Evolutionary conservation across 192 early-diverging fungal genomes (phyloP).

Genomic region (Globomyces pollinis-pini): DNA sequence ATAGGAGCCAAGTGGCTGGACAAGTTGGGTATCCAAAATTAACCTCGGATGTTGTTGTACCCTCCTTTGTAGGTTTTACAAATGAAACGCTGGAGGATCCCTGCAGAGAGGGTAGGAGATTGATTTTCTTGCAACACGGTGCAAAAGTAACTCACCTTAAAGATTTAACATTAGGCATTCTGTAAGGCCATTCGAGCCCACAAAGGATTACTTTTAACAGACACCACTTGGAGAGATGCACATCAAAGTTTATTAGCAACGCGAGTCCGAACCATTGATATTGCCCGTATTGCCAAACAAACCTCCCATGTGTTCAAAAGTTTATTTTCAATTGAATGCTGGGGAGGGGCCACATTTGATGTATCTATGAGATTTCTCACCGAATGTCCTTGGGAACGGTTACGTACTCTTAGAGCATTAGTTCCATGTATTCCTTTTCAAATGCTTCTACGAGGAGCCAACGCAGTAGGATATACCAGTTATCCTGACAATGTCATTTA

Average conservation of each 20-base stretch:
- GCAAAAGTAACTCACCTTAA: too few relatives aligned
- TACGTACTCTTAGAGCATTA: slow-evolving; percentile 70
- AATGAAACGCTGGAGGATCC: slow-evolving; percentile 35
- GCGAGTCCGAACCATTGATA: slow-evolving; percentile 90
- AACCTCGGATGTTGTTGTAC: slow-evolving; percentile 58
- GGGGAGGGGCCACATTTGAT: slow-evolving; percentile 98
- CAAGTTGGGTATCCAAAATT: slow-evolving; percentile 58
- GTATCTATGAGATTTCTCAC: slow-evolving; percentile 93
- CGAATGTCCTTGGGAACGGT: slow-evolving; percentile 95
- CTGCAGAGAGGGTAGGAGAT: slow-evolving; percentile 77
- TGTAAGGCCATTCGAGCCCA: slow-evolving; percentile 84
- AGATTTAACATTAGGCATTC: too few relatives aligned
- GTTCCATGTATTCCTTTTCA: slow-evolving; percentile 97
- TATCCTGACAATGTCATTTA: slow-evolving; percentile 97
- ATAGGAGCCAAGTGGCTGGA: slow-evolving; percentile 81
- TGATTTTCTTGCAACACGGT: slow-evolving; percentile 75
- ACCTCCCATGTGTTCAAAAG: slow-evolving; percentile 83
- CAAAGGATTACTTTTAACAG: slow-evolving; percentile 83
- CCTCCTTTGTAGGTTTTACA: slow-evolving; percentile 40
- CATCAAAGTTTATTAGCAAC: slow-evolving; percentile 95
- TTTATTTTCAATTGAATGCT: slow-evolving; percentile 90
- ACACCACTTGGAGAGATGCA: slow-evolving; percentile 93
- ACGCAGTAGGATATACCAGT: slow-evolving; percentile 94
- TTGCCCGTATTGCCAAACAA: slow-evolving; percentile 77
- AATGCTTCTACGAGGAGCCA: slow-evolving; percentile 97